These are phyloP conservation scores for Sclerotinia nivalis DNA, from an alignment of 2,329 filamentous ascomycete genomes.

Conservation along the genomic window DNA sequence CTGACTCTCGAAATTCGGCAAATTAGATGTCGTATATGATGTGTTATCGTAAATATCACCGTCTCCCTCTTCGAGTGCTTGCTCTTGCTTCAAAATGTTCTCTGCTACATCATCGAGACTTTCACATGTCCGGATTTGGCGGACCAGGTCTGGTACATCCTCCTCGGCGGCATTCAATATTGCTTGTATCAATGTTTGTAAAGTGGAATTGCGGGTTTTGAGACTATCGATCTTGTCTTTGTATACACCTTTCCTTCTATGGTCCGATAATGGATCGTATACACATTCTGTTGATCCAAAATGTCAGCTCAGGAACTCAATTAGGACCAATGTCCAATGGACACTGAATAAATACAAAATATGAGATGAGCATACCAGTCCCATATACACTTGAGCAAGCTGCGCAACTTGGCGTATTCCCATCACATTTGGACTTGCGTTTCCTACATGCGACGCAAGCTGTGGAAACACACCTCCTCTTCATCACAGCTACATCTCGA, in stretches of 20 bases:
- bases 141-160: constrained; percentile 78
- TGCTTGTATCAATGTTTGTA: constrained; percentile 90
- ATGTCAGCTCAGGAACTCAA: constrained; percentile 16
- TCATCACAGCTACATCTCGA: constrained; percentile 45
- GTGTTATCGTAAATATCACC: constrained; percentile 47
- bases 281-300: constrained; percentile 62
- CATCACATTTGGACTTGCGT: constrained; percentile 87
- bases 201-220: constrained; percentile 81
- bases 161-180: constrained; percentile 90
- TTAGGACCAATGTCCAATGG: neutral
- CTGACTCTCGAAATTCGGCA: constrained; percentile 64
- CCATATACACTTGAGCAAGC: constrained; percentile 95
- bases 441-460: constrained; percentile 79
- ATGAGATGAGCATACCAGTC: constrained; percentile 48
- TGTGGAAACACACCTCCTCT: constrained; percentile 79
- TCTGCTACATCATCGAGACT: constrained; percentile 43
- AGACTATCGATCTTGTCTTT: constrained; percentile 88
- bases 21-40: constrained; percentile 46
- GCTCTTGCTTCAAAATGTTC: constrained; percentile 39
- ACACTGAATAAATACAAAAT: neutral
- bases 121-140: constrained; percentile 84
- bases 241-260: constrained; percentile 94
- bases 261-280: constrained; percentile 95
- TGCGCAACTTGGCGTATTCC: constrained; percentile 85
- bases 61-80: constrained; percentile 41